These are phyloP conservation scores for Chiua virens DNA, from an alignment of 768 basidiomycete species.

Conservation along the genomic window DNA sequence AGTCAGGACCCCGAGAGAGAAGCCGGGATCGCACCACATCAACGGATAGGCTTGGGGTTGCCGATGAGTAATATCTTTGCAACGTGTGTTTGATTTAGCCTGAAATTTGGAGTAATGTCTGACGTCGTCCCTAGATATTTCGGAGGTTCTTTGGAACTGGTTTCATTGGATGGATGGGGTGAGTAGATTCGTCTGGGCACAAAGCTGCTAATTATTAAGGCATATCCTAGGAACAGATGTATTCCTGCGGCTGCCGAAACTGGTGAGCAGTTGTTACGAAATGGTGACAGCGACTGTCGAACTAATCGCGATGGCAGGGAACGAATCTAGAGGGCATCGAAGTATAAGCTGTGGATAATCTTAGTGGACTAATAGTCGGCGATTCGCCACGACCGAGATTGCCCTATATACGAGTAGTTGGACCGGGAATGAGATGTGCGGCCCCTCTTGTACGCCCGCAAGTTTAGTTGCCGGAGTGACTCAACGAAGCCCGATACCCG, in stretches of 20 bases:
- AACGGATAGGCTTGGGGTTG: slow-evolving; percentile 76
- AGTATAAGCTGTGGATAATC: slow-evolving; percentile 41
- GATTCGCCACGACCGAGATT: slow-evolving; percentile 4
- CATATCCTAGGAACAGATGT: slow-evolving; percentile 69
- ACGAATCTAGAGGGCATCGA: slow-evolving; percentile 86
- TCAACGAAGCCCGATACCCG: neutral
- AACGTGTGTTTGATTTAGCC: slow-evolving; percentile 47
- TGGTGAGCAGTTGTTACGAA: slow-evolving; percentile 47
- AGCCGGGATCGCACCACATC: slow-evolving; percentile 51
- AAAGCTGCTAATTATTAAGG: neutral
- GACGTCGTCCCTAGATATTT: slow-evolving; percentile 57
- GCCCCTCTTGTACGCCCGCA: neutral
- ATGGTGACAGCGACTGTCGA: neutral
- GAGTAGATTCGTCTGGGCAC: slow-evolving; percentile 24
- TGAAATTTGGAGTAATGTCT: neutral
- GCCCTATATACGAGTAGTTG: neutral
- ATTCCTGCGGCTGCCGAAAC: slow-evolving; percentile 75
- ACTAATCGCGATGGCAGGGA: slow-evolving; percentile 46
- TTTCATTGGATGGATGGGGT: slow-evolving; percentile 86
- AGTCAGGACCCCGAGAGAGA: slow-evolving; percentile 41
- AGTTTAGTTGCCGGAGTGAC: neutral
- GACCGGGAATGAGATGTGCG: slow-evolving; percentile 13
- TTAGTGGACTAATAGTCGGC: neutral
- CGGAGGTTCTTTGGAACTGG: slow-evolving; percentile 75
- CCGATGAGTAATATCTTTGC: slow-evolving; percentile 91